Percentiles rank a stretch among this genome's conserved stretches.
phyloP scores from a whole-genome alignment of 768 basidiomycete genomes.

The Coprinellus aureogranulatus region DNA sequence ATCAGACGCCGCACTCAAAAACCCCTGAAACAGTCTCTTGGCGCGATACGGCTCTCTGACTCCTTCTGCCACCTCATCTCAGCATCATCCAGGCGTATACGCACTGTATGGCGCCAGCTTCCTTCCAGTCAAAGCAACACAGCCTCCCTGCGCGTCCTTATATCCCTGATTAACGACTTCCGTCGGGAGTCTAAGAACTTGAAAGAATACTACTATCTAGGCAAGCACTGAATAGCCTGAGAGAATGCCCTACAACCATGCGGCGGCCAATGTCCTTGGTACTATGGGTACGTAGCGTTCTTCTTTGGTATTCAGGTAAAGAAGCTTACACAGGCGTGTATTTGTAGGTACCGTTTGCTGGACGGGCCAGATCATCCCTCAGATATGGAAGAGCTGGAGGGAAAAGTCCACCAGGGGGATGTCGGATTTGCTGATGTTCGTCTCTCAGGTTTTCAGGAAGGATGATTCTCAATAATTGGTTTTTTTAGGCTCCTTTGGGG shows the following conservation, averaged over 20 bases:
- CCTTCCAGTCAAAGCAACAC: no score
- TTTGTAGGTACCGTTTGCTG: conserved; percentile 59
- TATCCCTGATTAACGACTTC: no score
- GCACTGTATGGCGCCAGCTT: no score
- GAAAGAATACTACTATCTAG: no score
- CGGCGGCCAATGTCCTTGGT: conserved; percentile 66
- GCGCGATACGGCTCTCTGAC: no score
- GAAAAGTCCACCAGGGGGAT: conserved; percentile 67
- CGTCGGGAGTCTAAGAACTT: no score
- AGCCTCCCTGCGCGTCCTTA: no score
- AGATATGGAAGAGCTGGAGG: conserved; percentile 71
- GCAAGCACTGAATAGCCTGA: neutral
- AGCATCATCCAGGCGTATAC: no score
- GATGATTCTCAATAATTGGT: neutral
- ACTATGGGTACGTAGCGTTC: conserved; percentile 51
- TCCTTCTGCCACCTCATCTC: no score
- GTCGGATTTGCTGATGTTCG: conserved; percentile 64
- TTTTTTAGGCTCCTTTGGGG: conserved; percentile 60
- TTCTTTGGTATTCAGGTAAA: neutral
- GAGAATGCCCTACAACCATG: conserved; percentile 9
- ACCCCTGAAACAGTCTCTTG: no score
- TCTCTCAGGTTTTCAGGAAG: no score
- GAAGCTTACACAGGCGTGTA: neutral
- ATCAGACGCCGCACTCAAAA: no score
- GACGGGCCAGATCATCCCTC: conserved; percentile 67